Conservation (phyloP, 139 green algal species). For the Choricystis sp. region DNA sequence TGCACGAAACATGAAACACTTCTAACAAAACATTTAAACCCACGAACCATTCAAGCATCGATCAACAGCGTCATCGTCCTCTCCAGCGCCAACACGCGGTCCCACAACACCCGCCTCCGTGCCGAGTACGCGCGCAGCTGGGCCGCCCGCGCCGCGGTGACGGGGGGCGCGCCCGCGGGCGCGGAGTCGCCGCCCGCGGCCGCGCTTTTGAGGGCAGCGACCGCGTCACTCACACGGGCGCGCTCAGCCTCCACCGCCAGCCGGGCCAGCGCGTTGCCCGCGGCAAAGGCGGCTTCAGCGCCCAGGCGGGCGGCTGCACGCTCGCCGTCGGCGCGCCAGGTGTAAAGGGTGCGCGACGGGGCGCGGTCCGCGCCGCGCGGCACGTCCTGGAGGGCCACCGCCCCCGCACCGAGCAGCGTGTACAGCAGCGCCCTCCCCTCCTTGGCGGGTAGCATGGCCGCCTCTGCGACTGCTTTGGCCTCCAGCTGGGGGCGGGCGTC, state of each 20-base stretch:
- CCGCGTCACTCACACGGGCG: conserved; percentile 23
- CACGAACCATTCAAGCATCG: conserved; percentile 32
- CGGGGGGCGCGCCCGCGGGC: conserved; percentile 27
- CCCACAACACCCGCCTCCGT: conserved; percentile 36
- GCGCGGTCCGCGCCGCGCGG: conserved; percentile 57
- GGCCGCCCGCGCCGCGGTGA: conserved; percentile 23
- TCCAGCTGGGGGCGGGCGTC: conserved; percentile 49
- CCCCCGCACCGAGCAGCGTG: conserved; percentile 57
- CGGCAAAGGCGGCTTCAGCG: conserved; percentile 35
- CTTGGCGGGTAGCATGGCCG: conserved; percentile 43
- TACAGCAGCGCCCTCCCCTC: conserved; percentile 70
- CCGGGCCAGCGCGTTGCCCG: conserved; percentile 43
- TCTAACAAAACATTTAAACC: no score
- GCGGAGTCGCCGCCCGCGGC: neutral
- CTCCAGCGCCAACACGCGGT: conserved; percentile 34
- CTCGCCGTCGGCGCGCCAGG: conserved; percentile 36
- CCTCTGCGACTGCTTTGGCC: conserved; percentile 62
- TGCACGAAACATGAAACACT: no score
- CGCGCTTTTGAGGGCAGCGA: neutral
- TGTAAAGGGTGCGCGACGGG: conserved; percentile 65
- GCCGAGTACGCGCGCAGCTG: conserved; percentile 20
- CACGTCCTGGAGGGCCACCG: conserved; percentile 54
- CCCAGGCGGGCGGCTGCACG: conserved; percentile 12
- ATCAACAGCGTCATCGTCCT: conserved; percentile 25
- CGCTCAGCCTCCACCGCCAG: conserved; percentile 38